Evolutionary conservation across 352 stramenopile genomes (phyloP).

Genomic region (Globisporangium cederbergense): DNA sequence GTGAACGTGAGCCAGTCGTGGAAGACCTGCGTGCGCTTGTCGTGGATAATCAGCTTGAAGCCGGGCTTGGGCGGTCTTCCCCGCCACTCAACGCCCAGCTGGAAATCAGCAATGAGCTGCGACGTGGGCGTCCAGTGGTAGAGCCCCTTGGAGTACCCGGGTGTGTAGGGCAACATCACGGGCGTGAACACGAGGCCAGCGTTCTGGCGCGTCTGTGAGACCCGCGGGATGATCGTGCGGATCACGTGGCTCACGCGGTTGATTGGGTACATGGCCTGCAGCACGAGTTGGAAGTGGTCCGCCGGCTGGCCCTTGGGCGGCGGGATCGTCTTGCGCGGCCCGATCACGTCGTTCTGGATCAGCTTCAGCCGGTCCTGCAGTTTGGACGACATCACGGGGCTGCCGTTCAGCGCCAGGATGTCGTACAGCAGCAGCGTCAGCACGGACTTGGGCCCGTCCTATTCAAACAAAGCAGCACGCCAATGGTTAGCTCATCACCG

Average conservation of each 20-base stretch:
- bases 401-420: slow-evolving; percentile 83
- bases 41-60: slow-evolving; percentile 83
- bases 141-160: slow-evolving; percentile 70
- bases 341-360: slow-evolving; percentile 89
- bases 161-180: slow-evolving; percentile 73
- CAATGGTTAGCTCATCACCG: background rate
- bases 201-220: slow-evolving; percentile 77
- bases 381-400: slow-evolving; percentile 79
- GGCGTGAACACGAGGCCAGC: slow-evolving; percentile 76
- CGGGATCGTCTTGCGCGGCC: slow-evolving; percentile 69
- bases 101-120: slow-evolving; percentile 66
- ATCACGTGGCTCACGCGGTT: slow-evolving; percentile 77
- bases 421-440: slow-evolving; percentile 83
- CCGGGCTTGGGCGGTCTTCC: slow-evolving; percentile 69
- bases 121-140: slow-evolving; percentile 66
- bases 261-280: slow-evolving; percentile 83
- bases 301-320: slow-evolving; percentile 72
- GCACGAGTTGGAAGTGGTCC: slow-evolving; percentile 78
- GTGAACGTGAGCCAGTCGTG: slow-evolving; percentile 87
- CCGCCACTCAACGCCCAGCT: slow-evolving; percentile 80
- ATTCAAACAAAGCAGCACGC: background rate
- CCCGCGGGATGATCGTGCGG: slow-evolving; percentile 64
- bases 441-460: slow-evolving; percentile 58
- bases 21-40: slow-evolving; percentile 82
- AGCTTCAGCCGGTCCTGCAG: slow-evolving; percentile 84